phyloP scores from a whole-genome alignment of 495 filamentous ascomycete genomes.

The Neurospora sp. region DNA sequence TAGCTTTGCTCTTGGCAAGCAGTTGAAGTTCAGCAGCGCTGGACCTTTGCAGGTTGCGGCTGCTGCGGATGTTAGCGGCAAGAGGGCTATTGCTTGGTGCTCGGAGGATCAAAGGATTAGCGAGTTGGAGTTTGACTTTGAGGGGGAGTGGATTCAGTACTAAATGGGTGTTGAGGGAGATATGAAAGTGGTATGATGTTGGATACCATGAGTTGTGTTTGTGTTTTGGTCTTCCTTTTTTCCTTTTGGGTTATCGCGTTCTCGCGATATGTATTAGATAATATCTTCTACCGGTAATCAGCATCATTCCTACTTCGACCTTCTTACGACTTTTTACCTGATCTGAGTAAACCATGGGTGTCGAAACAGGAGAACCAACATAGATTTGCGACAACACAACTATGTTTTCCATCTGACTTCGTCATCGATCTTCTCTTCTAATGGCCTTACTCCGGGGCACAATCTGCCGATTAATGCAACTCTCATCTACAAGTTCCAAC shows the following conservation, averaged over 20 bases:
- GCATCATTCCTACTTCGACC: no score
- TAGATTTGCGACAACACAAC: no score
- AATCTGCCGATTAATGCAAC: no score
- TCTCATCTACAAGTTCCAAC: no score
- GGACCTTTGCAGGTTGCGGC: background rate
- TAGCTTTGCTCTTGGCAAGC: background rate
- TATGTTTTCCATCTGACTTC: no score
- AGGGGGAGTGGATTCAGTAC: background rate
- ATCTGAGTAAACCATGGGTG: no score
- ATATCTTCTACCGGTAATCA: no score
- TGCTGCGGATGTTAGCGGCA: background rate
- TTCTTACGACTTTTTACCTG: no score
- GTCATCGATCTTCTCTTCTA: no score
- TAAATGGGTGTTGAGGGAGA: background rate
- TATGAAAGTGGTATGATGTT: background rate
- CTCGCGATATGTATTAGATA: no score
- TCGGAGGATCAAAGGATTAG: background rate
- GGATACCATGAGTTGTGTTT: background rate
- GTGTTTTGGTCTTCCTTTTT: background rate
- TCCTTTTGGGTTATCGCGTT: background rate
- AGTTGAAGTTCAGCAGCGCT: background rate
- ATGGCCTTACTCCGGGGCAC: no score
- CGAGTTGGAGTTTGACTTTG: background rate
- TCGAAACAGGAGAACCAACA: no score
- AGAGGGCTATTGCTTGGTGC: background rate